phyloP scores from a whole-genome alignment of 768 basidiomycete genomes.

The Termitomyces sp. region DNA sequence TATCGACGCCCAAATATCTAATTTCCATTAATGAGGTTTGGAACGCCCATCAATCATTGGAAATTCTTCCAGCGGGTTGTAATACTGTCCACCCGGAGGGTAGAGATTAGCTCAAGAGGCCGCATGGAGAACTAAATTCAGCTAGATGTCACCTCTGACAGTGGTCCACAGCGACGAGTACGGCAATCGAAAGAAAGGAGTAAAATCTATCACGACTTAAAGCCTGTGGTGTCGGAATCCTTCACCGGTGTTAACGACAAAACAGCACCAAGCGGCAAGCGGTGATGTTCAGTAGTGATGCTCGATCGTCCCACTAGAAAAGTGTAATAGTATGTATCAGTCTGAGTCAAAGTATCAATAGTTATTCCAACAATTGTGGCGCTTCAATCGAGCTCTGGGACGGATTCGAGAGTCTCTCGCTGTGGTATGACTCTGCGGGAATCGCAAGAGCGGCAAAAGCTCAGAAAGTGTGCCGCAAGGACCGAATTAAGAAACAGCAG shows the following conservation, averaged over 20 bases:
- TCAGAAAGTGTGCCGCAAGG: too few relatives aligned
- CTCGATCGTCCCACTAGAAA: too few relatives aligned
- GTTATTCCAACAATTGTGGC: neutral
- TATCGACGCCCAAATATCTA: neutral
- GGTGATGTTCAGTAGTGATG: too few relatives aligned
- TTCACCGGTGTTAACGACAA: neutral
- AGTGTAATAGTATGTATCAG: too few relatives aligned
- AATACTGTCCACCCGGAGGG: neutral
- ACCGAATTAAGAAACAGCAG: too few relatives aligned
- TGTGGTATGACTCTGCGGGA: too few relatives aligned
- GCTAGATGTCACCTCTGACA: neutral
- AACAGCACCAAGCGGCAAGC: neutral
- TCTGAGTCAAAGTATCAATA: neutral
- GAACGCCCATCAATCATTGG: neutral
- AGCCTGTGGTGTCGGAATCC: neutral
- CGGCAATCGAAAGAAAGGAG: neutral
- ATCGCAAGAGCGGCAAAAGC: too few relatives aligned
- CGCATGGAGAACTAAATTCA: neutral
- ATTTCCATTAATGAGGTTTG: neutral
- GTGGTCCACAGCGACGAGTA: neutral
- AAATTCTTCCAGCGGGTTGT: too few relatives aligned
- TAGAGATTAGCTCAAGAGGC: neutral
- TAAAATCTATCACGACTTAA: neutral
- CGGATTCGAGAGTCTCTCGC: too few relatives aligned
- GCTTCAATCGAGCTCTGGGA: neutral